phyloP scores from a whole-genome alignment of 176 grass and related monocot species.

The Oryza brachyantha region DNA sequence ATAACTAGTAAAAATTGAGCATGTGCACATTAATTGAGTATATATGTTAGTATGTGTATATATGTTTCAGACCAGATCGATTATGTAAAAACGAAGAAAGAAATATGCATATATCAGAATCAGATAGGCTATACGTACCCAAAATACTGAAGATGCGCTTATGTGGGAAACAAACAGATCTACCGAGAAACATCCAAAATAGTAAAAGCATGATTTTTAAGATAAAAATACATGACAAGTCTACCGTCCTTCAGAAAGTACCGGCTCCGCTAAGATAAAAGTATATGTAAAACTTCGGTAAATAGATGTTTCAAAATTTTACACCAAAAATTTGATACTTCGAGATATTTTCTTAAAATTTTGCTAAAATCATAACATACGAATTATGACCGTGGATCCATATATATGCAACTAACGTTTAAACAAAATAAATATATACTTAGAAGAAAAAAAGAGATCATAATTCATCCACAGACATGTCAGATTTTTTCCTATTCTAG shows the following conservation, averaged over 20 bases:
- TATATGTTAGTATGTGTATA: no score
- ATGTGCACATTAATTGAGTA: no score
- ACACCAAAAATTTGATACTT: no score
- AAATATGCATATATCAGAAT: neutral
- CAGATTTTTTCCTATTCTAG: neutral
- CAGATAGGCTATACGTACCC: neutral
- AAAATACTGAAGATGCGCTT: neutral
- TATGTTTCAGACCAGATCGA: neutral
- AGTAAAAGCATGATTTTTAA: no score
- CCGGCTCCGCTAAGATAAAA: no score
- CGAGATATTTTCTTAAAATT: no score
- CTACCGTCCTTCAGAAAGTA: no score
- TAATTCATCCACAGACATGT: neutral
- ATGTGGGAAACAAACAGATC: neutral
- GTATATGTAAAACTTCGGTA: no score
- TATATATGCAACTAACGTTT: neutral
- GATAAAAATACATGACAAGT: no score
- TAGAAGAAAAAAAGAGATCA: neutral
- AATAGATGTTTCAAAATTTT: no score
- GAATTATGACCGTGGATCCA: neutral
- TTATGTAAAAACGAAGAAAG: neutral
- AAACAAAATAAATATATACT: slow-evolving; percentile 1
- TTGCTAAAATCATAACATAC: neutral
- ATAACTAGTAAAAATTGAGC: neutral
- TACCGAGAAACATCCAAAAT: neutral